Percentiles rank a stretch among this genome's conserved stretches.
Conservation (phyloP, 192 early-diverging fungal genomes). For the Backusella westeae region DNA sequence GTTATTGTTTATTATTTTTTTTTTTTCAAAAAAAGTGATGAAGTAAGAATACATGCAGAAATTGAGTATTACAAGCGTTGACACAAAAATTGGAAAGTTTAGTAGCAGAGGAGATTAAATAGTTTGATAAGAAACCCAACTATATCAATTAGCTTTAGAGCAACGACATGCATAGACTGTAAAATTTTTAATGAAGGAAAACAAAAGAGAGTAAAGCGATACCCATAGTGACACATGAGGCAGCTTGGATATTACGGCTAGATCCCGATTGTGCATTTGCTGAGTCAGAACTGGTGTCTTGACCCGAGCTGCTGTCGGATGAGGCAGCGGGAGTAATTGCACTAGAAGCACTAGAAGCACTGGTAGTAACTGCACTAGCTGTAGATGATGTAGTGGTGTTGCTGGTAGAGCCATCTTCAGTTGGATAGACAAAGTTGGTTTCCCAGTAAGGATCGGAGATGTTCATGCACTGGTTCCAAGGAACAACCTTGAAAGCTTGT, state of each 20-base stretch:
- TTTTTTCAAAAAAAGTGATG: neutral
- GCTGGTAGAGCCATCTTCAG: neutral
- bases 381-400: neutral
- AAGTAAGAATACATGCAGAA: neutral
- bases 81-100: neutral
- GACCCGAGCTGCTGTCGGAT: neutral
- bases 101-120: neutral
- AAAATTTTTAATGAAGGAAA: neutral
- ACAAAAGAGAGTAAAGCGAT: neutral
- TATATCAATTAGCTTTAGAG: neutral
- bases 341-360: neutral
- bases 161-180: neutral
- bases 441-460: constrained; percentile 40
- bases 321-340: constrained; percentile 8
- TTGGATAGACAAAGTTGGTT: constrained; percentile 27
- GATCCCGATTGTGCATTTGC: neutral
- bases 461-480: constrained; percentile 33
- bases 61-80: neutral
- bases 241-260: neutral
- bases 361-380: neutral
- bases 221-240: neutral
- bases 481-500: constrained; percentile 35
- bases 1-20: neutral
- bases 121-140: neutral
- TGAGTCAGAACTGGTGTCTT: neutral